Base-by-base conservation (phyloP, 306 rosid genomes). In the Mimosa bimucronata region DNA sequence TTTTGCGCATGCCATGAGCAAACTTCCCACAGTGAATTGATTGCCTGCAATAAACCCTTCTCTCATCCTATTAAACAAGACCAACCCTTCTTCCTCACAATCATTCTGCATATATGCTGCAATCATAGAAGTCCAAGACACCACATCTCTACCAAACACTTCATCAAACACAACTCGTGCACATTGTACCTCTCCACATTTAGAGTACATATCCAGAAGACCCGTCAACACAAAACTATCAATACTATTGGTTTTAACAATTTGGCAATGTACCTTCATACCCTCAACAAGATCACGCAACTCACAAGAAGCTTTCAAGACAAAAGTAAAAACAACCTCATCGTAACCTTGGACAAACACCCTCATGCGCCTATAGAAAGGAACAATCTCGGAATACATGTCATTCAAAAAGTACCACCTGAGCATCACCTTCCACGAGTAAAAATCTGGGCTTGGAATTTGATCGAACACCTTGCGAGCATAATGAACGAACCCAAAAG, bases 111-210 rank as follows among this genome's bases (percentile, higher is more conserved):
- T 92, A 72, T 91, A 91, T 23, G 94, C 97, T 5, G 79, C 87
- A 48, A 91, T 92, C 96, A 92, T 87, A 15, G 97, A 86, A 77
- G 90, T 92, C 92, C 96, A 92, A 9, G 92, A 88, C 30, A 92
- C 91, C 72, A 92, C 92, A 66, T 78, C 79, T 45, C 86, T 77
- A 2, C 84, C 88, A 21, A 78, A 38, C 29, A 91, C 84, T 71
- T 85, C 90, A 14, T 92, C 91, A 52, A 92, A 92, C 71, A 89
- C 83, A 3, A 28, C 61, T 0, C 86, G 72, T 0, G 95, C 87
- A 71, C 78, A 4, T 7, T 37, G 9, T 29, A 89, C 68, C 52
- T 60, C 52, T 3, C 90, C 88, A 66, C 92, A 89, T 28, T 89
- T 90, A 0, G 92, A 83, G 72, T 89, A 90, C 53, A 83, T 75